Base-by-base conservation (phyloP, 352 stramenopile genomes). In the Phytophthora citrophthora region DNA sequence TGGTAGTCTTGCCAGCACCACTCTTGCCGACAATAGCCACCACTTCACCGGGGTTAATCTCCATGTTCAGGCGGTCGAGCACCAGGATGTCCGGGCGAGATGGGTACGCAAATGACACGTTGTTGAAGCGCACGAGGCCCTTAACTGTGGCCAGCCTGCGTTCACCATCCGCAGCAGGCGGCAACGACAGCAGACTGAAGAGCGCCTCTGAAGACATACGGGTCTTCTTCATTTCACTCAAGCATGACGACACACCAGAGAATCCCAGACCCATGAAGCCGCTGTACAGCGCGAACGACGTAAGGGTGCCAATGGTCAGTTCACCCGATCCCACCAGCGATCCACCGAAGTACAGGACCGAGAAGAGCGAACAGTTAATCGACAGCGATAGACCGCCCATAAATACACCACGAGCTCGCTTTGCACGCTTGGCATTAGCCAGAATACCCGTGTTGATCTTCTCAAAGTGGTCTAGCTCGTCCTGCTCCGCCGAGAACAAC, bases 251-350 rank as follows among this genome's bases (percentile, higher is more conserved):
- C 10, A 97, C 70, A 0, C 83, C 80, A 13, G 89, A 96, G 70
- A 97, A 97, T 5, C 90, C 91, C 10, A 97, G 77, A 24, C 86
- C 89, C 78, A 97, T 95, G 54, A 97, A 95, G 15, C 89, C 89
- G 45, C 81, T 96, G 83, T 97, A 97, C 3, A 97, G 61, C 23
- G 91, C 86, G 54, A 97, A 97, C 3, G 89, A 96, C 39, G 90
- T 96, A 34, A 97, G 80, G 49, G 88, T 89, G 11, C 91, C 91
- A 52, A 96, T 94, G 47, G 89, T 97, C 51, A 97, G 80, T 51
- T 93, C 90, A 27, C 89, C 90, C 13, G 72, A 80, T 12, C 82
- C 84, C 32, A 97, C 86, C 13, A 97, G 68, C 32, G 84, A 96
- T 41, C 91, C 91, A 20, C 91, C 91, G 54, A 97, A 91, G 70